These are phyloP conservation scores for Fusarium pilosicola DNA, from an alignment of 2,329 filamentous ascomycete species.

Conservation along the genomic window DNA sequence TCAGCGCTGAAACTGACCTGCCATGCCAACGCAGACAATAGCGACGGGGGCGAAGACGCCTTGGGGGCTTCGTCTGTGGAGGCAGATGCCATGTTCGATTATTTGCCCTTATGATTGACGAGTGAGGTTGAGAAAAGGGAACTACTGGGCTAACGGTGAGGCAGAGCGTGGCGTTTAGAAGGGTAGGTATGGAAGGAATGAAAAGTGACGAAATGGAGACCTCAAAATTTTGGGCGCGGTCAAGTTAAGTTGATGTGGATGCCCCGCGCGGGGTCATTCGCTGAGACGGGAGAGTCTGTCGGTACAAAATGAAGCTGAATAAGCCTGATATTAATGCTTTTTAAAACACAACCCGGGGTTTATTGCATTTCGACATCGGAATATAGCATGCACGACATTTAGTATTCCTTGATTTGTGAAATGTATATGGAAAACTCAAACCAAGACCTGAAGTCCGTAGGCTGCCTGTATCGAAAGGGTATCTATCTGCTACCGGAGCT, in stretches of 20 bases:
- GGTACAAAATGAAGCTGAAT: conserved; percentile 8
- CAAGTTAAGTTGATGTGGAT: conserved; percentile 29
- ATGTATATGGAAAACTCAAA: no score
- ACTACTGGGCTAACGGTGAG: background rate
- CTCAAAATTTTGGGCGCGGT: conserved; percentile 38
- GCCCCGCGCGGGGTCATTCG: conserved; percentile 44
- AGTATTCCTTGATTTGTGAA: background rate
- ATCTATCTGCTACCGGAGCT: background rate
- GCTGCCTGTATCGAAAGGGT: fast-evolving
- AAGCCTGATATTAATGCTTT: background rate
- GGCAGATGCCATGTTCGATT: conserved; percentile 48
- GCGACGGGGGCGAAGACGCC: conserved; percentile 69
- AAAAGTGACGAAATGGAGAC: conserved; percentile 38
- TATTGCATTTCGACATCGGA: fast-evolving
- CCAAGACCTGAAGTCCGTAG: background rate
- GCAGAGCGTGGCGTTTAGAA: background rate
- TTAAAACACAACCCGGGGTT: background rate
- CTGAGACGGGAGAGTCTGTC: conserved; percentile 22
- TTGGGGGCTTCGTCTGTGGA: conserved; percentile 42
- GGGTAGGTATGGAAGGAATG: conserved; percentile 1
- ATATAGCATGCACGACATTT: no score
- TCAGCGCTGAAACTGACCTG: conserved; percentile 63
- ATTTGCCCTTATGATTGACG: background rate
- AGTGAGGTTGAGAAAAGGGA: background rate
- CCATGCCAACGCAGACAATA: conserved; percentile 94